Conservation (phyloP, 345 rosid genomes). For the Rhodomyrtus tomentosa region DNA sequence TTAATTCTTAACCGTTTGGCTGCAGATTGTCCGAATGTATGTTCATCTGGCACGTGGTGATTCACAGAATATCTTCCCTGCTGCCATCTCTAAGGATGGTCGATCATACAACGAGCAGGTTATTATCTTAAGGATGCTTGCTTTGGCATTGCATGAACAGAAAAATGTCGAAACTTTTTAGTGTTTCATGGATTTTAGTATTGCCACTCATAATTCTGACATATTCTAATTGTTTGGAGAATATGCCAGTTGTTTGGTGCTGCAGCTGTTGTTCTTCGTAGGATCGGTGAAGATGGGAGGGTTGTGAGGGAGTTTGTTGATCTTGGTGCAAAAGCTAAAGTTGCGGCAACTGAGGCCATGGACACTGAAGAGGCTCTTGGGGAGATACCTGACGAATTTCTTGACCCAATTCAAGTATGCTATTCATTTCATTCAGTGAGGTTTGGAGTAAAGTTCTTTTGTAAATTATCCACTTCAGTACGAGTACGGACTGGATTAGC, state of each 20-base stretch:
- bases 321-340: conserved; percentile 72
- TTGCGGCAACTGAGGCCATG: conserved; percentile 93
- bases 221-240: conserved; percentile 1
- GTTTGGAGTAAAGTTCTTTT: not conserved
- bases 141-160: not conserved
- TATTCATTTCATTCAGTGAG: not conserved
- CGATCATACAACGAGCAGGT: conserved; percentile 97
- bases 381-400: conserved; percentile 95
- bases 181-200: not conserved
- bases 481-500: not conserved
- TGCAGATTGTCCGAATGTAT: conserved; percentile 84
- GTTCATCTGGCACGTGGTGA: conserved; percentile 93
- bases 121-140: not conserved
- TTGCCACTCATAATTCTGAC: not conserved
- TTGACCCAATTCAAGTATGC: conserved; percentile 88
- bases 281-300: conserved; percentile 76
- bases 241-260: conserved; percentile 67
- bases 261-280: conserved; percentile 72
- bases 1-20: not conserved
- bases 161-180: not conserved
- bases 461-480: not conserved
- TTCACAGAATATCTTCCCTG: conserved; percentile 58
- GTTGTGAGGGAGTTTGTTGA: conserved; percentile 60
- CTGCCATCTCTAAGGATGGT: conserved; percentile 93
- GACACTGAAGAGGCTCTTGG: conserved; percentile 93